Base-by-base conservation (phyloP, 2,329 filamentous ascomycete species). In the Penicillium sclerotiorum region DNA sequence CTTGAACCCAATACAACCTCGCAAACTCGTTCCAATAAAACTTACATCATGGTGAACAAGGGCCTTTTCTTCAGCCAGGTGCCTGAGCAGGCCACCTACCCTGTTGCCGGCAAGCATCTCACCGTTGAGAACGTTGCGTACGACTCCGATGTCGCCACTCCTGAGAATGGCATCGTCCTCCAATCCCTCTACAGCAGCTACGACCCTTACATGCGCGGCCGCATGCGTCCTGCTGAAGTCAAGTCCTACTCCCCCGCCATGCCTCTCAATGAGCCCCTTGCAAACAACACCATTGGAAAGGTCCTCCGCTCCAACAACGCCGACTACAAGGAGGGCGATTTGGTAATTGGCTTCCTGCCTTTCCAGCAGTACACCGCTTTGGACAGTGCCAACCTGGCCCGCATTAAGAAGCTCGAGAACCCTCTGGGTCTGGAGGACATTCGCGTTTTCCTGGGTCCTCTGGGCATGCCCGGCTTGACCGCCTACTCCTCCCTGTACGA, bases 131-230 rank as follows among this genome's bases (percentile, higher is more conserved):
- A 80, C 57, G 80, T 80, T 52, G 78, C 82, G 17, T 85, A 92
- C 57, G 88, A 94, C 66, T 72, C 85, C 58, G 63, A 60, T 44
- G 61, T 68, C 21, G 59, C 80, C 5, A 80, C 84, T 22, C 79
- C 84, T 20, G 68, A 80, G 37, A 87, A 88, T 56, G 86, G 90
- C 33, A 69, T 95, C 41, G 82, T 83, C 25, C 73, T 87, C 57
- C 82, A 90, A 74, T 82, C 87, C 60, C 80, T 87, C 63, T 90
- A 88, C 70, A 78, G 85, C 57, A 92, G 88, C 33, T 87, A 87
- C 73, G 90, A 95, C 71, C 90, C 90, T 2, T 95, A 95, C 76
- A 84, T 89, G 77, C 87, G 91, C 49, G 88, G 87, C 53, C 82
- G 83, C 59, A 92, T 95, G 88, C 85, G 89, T 40, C 72, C 78